phyloP scores from a whole-genome alignment of 1,284 basidiomycete species.

The Sphagnurus paluster region DNA sequence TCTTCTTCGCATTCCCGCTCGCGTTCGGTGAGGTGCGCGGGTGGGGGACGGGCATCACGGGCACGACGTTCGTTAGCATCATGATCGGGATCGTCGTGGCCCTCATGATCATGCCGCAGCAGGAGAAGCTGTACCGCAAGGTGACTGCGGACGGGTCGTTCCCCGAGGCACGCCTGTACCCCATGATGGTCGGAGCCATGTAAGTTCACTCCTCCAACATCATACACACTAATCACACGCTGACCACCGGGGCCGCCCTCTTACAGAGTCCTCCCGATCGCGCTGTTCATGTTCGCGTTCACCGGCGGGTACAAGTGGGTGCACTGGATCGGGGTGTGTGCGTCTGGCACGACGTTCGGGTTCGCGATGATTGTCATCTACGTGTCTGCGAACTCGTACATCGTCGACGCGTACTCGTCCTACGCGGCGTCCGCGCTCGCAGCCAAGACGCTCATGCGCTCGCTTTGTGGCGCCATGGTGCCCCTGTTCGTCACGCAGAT shows the following conservation, averaged over 20 bases:
- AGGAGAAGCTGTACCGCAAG: slow-evolving; percentile 33
- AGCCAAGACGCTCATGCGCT: slow-evolving; percentile 40
- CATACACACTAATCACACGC: slow-evolving; percentile 10
- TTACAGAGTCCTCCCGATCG: slow-evolving; percentile 33
- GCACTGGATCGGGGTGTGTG: slow-evolving; percentile 38
- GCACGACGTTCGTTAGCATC: slow-evolving; percentile 53
- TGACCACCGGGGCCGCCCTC: neutral
- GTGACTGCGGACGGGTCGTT: slow-evolving; percentile 40
- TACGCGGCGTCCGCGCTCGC: slow-evolving; percentile 45
- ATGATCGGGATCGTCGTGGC: slow-evolving; percentile 38
- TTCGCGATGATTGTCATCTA: slow-evolving; percentile 42
- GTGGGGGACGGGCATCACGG: slow-evolving; percentile 43
- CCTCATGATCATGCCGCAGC: slow-evolving; percentile 30
- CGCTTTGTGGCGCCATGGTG: slow-evolving; percentile 36
- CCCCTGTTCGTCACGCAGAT: slow-evolving; percentile 41
- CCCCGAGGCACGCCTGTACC: slow-evolving; percentile 53
- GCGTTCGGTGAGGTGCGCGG: slow-evolving; percentile 39
- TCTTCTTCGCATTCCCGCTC: slow-evolving; percentile 42
- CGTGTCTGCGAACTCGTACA: slow-evolving; percentile 43
- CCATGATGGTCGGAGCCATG: slow-evolving; percentile 48
- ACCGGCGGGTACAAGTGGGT: slow-evolving; percentile 41
- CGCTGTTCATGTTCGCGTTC: slow-evolving; percentile 46
- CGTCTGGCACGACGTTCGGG: slow-evolving; percentile 37
- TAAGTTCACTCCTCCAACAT: slow-evolving; percentile 31
- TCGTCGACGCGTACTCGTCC: slow-evolving; percentile 40